Percentiles rank a stretch among this genome's conserved stretches.
Conservation (phyloP, 805 yeast species). For the Candida quercuum region DNA sequence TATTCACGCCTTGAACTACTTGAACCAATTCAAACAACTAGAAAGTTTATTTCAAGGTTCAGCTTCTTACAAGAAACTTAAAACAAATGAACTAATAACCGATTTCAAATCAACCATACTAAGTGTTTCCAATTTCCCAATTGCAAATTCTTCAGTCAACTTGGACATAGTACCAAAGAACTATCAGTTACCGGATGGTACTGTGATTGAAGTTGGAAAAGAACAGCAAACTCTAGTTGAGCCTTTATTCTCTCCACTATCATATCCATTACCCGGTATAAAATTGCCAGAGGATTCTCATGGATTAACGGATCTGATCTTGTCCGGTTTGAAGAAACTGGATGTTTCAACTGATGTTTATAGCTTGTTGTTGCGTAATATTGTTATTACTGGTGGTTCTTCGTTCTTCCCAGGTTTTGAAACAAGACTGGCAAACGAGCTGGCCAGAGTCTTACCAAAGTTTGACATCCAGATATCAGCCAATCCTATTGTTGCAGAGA, state of each 20-base stretch:
- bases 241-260: conserved; percentile 64
- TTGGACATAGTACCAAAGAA: conserved; percentile 32
- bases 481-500: conserved; percentile 58
- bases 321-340: conserved; percentile 36
- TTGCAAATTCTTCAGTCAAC: conserved; percentile 27
- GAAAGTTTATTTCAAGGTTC: conserved; percentile 23
- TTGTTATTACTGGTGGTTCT: conserved; percentile 70
- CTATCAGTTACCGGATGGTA: conserved; percentile 58
- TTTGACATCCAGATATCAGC: conserved; percentile 52
- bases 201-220: conserved; percentile 39
- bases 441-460: conserved; percentile 60
- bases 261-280: conserved; percentile 37
- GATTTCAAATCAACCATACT: conserved; percentile 44
- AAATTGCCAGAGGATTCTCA: conserved; percentile 14
- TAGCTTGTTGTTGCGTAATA: conserved; percentile 47
- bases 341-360: conserved; percentile 37
- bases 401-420: conserved; percentile 67
- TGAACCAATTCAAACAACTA: conserved; percentile 27
- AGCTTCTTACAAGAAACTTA: conserved; percentile 33
- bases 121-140: conserved; percentile 33
- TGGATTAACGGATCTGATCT: conserved; percentile 32
- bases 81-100: conserved; percentile 35
- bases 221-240: conserved; percentile 57
- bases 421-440: conserved; percentile 58
- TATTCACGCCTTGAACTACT: conserved; percentile 50